phyloP scores from a whole-genome alignment of 2,329 filamentous ascomycete species.

The Aspergillus vadensis region DNA sequence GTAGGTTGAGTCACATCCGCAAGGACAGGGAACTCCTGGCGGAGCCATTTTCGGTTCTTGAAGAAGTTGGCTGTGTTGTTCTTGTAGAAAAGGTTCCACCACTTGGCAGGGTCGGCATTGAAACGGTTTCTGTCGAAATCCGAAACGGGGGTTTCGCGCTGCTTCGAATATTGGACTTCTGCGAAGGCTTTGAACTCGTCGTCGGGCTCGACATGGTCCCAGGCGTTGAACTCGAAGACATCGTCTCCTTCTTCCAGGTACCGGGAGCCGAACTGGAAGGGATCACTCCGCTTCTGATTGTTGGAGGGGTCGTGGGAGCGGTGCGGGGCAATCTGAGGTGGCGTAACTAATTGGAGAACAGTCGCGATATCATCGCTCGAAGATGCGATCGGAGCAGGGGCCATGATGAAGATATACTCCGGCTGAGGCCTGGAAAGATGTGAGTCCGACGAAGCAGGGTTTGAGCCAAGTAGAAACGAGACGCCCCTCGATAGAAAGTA shows the following conservation, averaged over 20 bases:
- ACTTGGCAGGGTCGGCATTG: slow-evolving; percentile 86
- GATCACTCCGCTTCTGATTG: slow-evolving; percentile 84
- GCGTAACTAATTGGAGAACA: slow-evolving; percentile 50
- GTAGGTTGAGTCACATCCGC: slow-evolving; percentile 70
- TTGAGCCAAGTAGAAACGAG: background rate
- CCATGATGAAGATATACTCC: slow-evolving; percentile 6
- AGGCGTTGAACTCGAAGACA: slow-evolving; percentile 96
- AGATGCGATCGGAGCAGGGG: slow-evolving; percentile 14
- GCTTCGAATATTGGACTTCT: slow-evolving; percentile 78
- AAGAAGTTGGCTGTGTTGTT: slow-evolving; percentile 98
- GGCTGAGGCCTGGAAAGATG: background rate
- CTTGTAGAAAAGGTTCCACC: slow-evolving; percentile 98
- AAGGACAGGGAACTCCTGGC: slow-evolving; percentile 93
- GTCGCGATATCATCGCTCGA: slow-evolving; percentile 32
- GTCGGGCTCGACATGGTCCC: slow-evolving; percentile 97
- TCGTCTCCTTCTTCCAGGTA: slow-evolving; percentile 81
- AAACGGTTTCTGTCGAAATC: slow-evolving; percentile 92
- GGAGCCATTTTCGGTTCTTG: slow-evolving; percentile 96
- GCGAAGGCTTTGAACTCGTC: slow-evolving; percentile 83
- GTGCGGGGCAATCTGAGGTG: slow-evolving; percentile 55
- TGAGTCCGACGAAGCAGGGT: background rate
- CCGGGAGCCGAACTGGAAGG: slow-evolving; percentile 93
- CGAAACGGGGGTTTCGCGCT: slow-evolving; percentile 82
- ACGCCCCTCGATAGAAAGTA: background rate
- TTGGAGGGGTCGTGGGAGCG: slow-evolving; percentile 69